Percentiles rank a stretch among this genome's conserved stretches.
Evolutionary conservation across 139 green algal species (phyloP).

Genomic region (Micractinium conductrix): DNA sequence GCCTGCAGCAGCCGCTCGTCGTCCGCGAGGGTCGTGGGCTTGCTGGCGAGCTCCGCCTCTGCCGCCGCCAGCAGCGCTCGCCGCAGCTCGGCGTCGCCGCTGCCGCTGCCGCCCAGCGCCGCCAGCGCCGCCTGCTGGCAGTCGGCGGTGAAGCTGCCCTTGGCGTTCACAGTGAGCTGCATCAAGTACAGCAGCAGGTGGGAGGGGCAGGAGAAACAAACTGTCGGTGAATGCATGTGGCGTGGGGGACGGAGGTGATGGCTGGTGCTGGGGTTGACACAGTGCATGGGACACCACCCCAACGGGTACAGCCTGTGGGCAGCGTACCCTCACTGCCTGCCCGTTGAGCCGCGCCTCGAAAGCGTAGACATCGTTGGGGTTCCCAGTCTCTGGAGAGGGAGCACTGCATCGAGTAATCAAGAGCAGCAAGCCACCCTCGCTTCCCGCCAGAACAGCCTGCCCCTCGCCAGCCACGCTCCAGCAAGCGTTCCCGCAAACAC

Average conservation of each 20-base stretch:
- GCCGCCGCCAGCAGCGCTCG: not conserved
- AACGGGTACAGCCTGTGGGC: not conserved
- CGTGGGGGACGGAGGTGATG: not conserved
- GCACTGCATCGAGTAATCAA: too few species aligned
- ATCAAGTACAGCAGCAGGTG: too few species aligned
- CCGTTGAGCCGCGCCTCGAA: slow-evolving; percentile 2
- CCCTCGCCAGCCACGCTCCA: too few species aligned
- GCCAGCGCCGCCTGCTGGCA: slow-evolving; percentile 2
- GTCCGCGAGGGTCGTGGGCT: slow-evolving; percentile 30
- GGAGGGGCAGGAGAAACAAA: not conserved
- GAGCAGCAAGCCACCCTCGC: too few species aligned
- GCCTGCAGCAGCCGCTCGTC: slow-evolving; percentile 43
- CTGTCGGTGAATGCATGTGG: too few species aligned
- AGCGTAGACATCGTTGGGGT: slow-evolving; percentile 52
- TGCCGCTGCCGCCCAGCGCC: not conserved
- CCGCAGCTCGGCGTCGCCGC: not conserved
- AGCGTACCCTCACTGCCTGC: not conserved
- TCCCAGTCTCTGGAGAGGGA: slow-evolving; percentile 49
- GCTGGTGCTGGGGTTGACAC: too few species aligned
- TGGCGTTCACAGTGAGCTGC: slow-evolving; percentile 31
- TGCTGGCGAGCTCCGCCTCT: slow-evolving; percentile 32
- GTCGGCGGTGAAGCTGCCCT: slow-evolving; percentile 41
- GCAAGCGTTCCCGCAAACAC: too few species aligned
- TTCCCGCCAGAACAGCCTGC: too few species aligned
- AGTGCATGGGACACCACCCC: too few species aligned